Evolutionary conservation across 768 basidiomycete genomes (phyloP).

Genomic region (Amanita pallidorosea): DNA sequence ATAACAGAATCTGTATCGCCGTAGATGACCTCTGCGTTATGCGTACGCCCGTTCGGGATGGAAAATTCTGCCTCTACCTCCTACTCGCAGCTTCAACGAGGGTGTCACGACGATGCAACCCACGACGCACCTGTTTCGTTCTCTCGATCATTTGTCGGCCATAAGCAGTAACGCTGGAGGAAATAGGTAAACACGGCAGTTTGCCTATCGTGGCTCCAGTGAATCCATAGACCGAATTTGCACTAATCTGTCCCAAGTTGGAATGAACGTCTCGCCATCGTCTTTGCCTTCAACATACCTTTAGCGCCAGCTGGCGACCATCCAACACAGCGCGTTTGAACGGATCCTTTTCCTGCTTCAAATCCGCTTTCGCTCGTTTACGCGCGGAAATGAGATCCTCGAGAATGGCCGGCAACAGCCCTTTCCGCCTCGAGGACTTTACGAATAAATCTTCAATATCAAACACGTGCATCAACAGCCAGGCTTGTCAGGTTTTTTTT

Average conservation of each 20-base stretch:
- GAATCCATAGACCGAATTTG: conserved; percentile 98
- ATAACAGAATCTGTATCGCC: conserved; percentile 99
- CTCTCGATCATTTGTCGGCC: conserved; percentile 99
- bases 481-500: neutral
- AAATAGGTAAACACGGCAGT: conserved; percentile 90
- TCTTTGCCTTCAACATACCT: conserved; percentile 35
- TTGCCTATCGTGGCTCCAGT: conserved; percentile 98
- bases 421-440: conserved; percentile 64
- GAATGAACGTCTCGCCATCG: neutral
- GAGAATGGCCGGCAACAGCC: conserved; percentile 81
- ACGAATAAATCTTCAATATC: conserved; percentile 67
- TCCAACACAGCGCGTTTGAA: conserved; percentile 96
- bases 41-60: conserved; percentile 70
- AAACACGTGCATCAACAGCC: neutral
- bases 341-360: conserved; percentile 95
- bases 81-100: conserved; percentile 20
- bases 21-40: conserved; percentile 93
- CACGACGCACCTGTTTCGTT: conserved; percentile 65
- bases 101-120: neutral
- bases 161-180: conserved; percentile 91
- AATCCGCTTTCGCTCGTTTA: conserved; percentile 89
- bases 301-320: conserved; percentile 92
- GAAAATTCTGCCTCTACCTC: conserved; percentile 88
- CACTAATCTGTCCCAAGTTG: conserved; percentile 63
- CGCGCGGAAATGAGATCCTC: conserved; percentile 91